Evolutionary conservation across 73 alveolate species (phyloP).

Genomic region (Symbiodinium natans): DNA sequence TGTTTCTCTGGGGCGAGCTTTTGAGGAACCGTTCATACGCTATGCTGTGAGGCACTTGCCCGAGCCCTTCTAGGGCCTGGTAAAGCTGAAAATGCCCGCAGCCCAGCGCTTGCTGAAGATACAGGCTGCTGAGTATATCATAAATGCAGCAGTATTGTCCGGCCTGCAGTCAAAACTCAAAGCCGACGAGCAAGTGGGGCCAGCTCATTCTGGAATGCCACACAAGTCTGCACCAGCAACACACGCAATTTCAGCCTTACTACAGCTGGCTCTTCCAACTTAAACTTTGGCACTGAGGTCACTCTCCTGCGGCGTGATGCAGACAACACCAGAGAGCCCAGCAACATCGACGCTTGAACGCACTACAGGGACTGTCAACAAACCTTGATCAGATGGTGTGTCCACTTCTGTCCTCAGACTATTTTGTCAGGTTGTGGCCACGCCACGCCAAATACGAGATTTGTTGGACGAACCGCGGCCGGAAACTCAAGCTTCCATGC

Average conservation of each 20-base stretch:
- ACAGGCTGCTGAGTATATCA: no score
- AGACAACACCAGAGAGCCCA: constrained; percentile 44
- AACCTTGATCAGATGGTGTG: no score
- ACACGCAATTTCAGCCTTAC: no score
- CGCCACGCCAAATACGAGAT: constrained; percentile 59
- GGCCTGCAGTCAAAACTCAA: no score
- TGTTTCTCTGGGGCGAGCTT: background rate
- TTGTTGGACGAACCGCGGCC: constrained; percentile 41
- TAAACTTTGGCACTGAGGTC: background rate
- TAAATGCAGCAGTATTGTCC: no score
- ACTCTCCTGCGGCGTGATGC: constrained; percentile 46
- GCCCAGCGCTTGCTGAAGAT: no score
- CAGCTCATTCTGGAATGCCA: no score
- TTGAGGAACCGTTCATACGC: background rate
- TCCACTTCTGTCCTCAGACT: no score
- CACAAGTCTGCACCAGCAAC: no score
- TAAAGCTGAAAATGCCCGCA: constrained; percentile 31
- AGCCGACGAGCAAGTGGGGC: no score
- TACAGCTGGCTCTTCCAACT: no score
- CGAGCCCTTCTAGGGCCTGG: constrained; percentile 38
- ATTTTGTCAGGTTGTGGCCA: constrained; percentile 37
- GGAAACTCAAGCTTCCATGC: background rate
- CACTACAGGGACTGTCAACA: no score
- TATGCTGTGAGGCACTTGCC: constrained; percentile 54
- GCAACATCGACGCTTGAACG: constrained; percentile 53